A percentile compares a stretch with the other conserved stretches of the same genome.
Evolutionary conservation across 2,329 filamentous ascomycete genomes (phyloP).

Genomic region (Pyrenophora graminea): DNA sequence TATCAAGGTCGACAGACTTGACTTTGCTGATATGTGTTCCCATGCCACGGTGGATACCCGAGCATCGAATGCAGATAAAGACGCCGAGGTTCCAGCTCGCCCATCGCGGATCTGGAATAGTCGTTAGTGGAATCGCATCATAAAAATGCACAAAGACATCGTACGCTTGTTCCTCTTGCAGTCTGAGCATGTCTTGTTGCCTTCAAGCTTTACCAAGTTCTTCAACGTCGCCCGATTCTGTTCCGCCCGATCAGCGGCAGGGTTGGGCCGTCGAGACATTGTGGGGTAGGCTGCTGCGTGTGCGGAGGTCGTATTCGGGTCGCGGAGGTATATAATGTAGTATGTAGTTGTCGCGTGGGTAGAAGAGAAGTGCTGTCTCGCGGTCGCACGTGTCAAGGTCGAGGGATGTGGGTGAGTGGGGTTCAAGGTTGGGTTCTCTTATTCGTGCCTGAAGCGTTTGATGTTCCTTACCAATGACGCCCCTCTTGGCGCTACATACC

Average conservation of each 20-base stretch:
- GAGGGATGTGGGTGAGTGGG: slow-evolving; percentile 11
- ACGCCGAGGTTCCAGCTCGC: slow-evolving; percentile 98
- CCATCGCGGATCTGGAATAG: slow-evolving; percentile 85
- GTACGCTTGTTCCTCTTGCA: slow-evolving; percentile 98
- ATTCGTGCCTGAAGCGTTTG: slow-evolving; percentile 20
- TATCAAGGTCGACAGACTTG: slow-evolving; percentile 96
- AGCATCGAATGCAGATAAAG: slow-evolving; percentile 97
- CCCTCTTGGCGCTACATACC: slow-evolving; percentile 9
- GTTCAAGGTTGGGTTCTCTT: slow-evolving; percentile 11
- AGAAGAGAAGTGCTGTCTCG: slow-evolving; percentile 1
- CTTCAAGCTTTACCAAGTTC: slow-evolving; percentile 88
- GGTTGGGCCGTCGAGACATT: slow-evolving; percentile 83
- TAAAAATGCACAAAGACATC: slow-evolving; percentile 29
- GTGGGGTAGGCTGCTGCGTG: slow-evolving; percentile 30
- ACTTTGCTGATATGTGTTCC: slow-evolving; percentile 97
- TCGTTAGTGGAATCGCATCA: slow-evolving; percentile 33
- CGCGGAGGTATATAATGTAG: slow-evolving; percentile 1
- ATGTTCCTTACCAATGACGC: slow-evolving; percentile 23
- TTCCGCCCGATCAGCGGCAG: slow-evolving; percentile 82
- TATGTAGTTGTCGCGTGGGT: slow-evolving; percentile 3
- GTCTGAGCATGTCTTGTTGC: slow-evolving; percentile 96
- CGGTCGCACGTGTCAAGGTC: slow-evolving; percentile 13
- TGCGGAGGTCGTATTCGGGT: slow-evolving; percentile 1
- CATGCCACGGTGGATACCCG: slow-evolving; percentile 97
- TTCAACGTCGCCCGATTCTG: slow-evolving; percentile 95